Evolutionary conservation across 441 rosid species (phyloP).

Genomic region (Syzygium malaccense): DNA sequence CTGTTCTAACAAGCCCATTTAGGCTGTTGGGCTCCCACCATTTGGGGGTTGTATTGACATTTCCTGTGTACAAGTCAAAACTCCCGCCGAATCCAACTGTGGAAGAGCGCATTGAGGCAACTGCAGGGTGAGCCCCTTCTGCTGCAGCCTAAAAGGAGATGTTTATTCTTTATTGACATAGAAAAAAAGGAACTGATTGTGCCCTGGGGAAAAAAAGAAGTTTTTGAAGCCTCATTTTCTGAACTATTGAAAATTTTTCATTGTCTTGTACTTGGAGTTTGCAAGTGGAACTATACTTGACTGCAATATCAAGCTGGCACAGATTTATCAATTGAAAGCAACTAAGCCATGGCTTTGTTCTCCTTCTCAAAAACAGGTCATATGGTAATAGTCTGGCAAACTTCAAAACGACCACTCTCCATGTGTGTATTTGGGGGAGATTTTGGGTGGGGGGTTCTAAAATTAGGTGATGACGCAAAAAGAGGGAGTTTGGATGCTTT

Average conservation of each 20-base stretch:
- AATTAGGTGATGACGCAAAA: background rate
- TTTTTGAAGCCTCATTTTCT: background rate
- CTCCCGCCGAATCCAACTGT: conserved; percentile 58
- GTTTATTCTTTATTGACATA: background rate
- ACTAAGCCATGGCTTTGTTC: background rate
- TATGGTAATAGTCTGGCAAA: background rate
- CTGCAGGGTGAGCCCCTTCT: conserved; percentile 56
- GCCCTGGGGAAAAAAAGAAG: background rate
- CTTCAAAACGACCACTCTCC: background rate
- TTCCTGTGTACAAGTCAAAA: conserved; percentile 85
- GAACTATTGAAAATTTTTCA: background rate
- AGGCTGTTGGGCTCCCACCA: conserved; percentile 80
- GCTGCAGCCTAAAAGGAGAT: background rate
- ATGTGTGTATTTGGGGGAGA: background rate
- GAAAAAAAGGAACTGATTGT: background rate
- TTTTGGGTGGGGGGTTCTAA: background rate
- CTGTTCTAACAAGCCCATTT: conserved; percentile 89
- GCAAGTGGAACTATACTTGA: background rate
- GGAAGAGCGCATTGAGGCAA: conserved; percentile 69
- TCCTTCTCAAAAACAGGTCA: background rate
- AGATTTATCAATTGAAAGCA: background rate
- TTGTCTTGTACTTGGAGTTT: background rate
- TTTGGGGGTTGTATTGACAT: conserved; percentile 96
- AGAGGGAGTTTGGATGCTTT: background rate
- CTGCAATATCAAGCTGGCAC: background rate